These are phyloP conservation scores for Boletus subcaerulescens DNA, from an alignment of 768 basidiomycete genomes.

Conservation along the genomic window DNA sequence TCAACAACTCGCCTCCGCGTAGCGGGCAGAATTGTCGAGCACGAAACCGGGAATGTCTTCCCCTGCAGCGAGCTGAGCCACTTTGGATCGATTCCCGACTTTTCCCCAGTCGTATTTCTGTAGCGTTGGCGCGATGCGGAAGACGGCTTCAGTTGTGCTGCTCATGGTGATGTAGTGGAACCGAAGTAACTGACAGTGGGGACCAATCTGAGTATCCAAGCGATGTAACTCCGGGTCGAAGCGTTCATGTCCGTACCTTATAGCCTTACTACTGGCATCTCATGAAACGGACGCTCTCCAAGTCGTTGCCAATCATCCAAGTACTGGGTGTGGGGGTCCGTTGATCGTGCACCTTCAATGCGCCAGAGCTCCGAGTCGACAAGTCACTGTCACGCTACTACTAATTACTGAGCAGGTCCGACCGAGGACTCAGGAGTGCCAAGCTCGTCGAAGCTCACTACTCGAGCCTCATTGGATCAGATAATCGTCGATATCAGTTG, in stretches of 20 bases:
- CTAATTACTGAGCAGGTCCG: no score
- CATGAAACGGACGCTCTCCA: no score
- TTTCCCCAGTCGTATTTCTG: constrained; percentile 98
- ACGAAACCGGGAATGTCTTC: constrained; percentile 61
- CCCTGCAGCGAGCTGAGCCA: constrained; percentile 76
- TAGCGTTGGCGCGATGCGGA: constrained; percentile 78
- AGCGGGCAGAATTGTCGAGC: constrained; percentile 70
- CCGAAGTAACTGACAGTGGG: background rate
- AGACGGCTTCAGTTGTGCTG: constrained; percentile 42
- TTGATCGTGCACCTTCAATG: no score
- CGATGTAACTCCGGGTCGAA: no score
- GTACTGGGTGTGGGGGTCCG: no score
- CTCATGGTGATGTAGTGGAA: constrained; percentile 18
- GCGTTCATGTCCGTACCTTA: no score
- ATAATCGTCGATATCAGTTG: constrained; percentile 14
- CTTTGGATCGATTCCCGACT: constrained; percentile 73
- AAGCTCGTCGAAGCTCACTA: background rate
- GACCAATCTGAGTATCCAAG: background rate
- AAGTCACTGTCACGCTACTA: no score
- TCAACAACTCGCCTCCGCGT: constrained; percentile 79
- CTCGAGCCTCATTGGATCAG: constrained; percentile 24
- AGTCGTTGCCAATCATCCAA: no score
- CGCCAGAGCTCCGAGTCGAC: no score
- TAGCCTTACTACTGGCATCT: no score
- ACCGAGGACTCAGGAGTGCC: no score